Evolutionary conservation across 1,139 yeast species (phyloP).

Genomic region (Lodderomyces pseudojiufengensis): DNA sequence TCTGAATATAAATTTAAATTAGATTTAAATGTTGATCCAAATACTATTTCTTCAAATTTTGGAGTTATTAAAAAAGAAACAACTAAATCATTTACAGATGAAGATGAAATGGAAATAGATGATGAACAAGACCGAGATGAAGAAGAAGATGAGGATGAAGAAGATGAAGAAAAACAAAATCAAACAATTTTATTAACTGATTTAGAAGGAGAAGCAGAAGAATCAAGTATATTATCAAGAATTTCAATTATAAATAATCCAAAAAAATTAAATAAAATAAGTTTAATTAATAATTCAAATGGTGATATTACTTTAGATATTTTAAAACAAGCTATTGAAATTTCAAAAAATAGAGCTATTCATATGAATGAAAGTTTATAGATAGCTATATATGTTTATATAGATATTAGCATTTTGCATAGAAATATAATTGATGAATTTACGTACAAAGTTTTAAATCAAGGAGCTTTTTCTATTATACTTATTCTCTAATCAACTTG

Average conservation of each 20-base stretch:
- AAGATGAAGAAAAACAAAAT: constrained; percentile 1
- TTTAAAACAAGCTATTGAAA: constrained; percentile 41
- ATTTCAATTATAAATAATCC: constrained; percentile 33
- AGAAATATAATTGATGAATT: too few species aligned
- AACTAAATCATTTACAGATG: background rate
- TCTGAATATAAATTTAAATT: constrained; percentile 26
- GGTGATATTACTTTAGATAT: constrained; percentile 43
- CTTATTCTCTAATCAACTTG: too few species aligned
- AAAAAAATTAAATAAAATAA: constrained; percentile 17
- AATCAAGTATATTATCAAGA: constrained; percentile 43
- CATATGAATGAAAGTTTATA: too few species aligned
- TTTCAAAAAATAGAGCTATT: constrained; percentile 10
- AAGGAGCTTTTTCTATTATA: too few species aligned
- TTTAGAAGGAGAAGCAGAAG: constrained; percentile 79
- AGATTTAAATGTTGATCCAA: constrained; percentile 27
- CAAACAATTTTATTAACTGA: constrained; percentile 57
- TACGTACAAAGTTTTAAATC: too few species aligned
- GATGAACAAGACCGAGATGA: too few species aligned
- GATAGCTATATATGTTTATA: too few species aligned
- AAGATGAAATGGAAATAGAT: background rate
- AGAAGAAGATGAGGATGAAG: constrained; percentile 5
- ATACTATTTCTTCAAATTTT: constrained; percentile 58
- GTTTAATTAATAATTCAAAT: constrained; percentile 18
- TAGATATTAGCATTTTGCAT: too few species aligned
- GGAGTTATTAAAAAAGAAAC: constrained; percentile 46